phyloP scores from a whole-genome alignment of 1,284 basidiomycete genomes.

The Ustilago trichophora region DNA sequence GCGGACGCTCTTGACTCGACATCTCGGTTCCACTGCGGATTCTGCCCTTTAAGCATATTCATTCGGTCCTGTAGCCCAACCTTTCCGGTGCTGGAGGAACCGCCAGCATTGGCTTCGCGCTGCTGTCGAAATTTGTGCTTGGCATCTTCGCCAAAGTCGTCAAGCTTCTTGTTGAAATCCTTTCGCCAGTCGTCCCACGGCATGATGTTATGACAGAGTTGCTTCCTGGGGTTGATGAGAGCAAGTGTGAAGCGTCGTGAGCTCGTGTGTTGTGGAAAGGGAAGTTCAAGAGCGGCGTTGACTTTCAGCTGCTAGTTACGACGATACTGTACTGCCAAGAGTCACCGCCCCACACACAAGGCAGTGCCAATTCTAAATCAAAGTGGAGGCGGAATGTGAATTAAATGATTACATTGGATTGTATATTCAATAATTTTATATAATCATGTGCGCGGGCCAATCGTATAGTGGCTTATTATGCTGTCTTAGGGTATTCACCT shows the following conservation, averaged over 20 bases:
- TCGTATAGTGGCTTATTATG: conserved; percentile 56
- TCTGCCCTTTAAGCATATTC: conserved; percentile 42
- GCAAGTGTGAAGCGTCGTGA: too few species aligned
- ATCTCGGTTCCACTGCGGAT: conserved; percentile 41
- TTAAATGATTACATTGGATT: background rate
- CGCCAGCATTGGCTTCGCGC: conserved; percentile 37
- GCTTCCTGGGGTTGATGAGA: too few species aligned
- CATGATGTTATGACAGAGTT: conserved; percentile 8
- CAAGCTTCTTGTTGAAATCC: conserved; percentile 51
- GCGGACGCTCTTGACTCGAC: conserved; percentile 24
- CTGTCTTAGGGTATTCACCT: conserved; percentile 44
- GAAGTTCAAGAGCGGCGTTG: too few species aligned
- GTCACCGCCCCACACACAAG: too few species aligned
- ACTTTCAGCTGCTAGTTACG: too few species aligned
- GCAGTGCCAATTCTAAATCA: too few species aligned
- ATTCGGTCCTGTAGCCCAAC: conserved; percentile 42
- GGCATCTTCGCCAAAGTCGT: conserved; percentile 45
- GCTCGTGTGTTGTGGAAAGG: too few species aligned
- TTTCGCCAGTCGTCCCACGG: conserved; percentile 43
- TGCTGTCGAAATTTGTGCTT: conserved; percentile 39
- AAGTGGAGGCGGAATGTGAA: too few species aligned
- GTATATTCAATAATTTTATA: conserved; percentile 1
- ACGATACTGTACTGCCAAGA: too few species aligned
- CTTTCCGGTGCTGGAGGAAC: conserved; percentile 1
- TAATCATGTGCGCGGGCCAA: conserved; percentile 23